Evolutionary conservation across 2,329 filamentous ascomycete species (phyloP).

Genomic region (Penicillium sp.): DNA sequence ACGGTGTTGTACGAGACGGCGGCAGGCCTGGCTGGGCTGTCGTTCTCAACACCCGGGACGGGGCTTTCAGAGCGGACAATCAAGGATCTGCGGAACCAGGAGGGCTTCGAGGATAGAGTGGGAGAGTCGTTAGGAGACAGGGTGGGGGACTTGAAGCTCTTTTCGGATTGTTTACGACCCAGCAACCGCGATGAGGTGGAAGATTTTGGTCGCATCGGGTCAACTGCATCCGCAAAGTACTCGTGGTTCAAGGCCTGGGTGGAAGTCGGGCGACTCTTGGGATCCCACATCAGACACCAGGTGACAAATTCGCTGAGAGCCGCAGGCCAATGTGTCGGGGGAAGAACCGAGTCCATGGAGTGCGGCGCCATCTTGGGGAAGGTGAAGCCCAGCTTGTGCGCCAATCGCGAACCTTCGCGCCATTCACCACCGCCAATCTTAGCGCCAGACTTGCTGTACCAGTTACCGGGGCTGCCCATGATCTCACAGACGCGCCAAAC

Average conservation of each 20-base stretch:
- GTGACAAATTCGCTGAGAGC: slow-evolving; percentile 90
- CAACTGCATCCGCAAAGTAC: slow-evolving; percentile 87
- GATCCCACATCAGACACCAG: slow-evolving; percentile 99
- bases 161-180: slow-evolving; percentile 83
- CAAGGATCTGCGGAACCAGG: slow-evolving; percentile 94
- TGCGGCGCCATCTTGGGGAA: slow-evolving; percentile 99
- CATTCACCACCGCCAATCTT: slow-evolving; percentile 94
- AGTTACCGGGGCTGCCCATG: slow-evolving; percentile 97
- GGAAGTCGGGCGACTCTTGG: slow-evolving; percentile 83
- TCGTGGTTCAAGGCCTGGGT: slow-evolving; percentile 92
- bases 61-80: slow-evolving; percentile 71
- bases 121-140: slow-evolving; percentile 60
- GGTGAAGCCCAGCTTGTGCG: slow-evolving; percentile 94
- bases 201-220: slow-evolving; percentile 87
- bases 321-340: slow-evolving; percentile 83
- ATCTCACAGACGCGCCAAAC: slow-evolving; percentile 99
- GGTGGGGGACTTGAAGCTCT: slow-evolving; percentile 58
- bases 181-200: slow-evolving; percentile 71
- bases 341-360: slow-evolving; percentile 89
- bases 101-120: slow-evolving; percentile 71
- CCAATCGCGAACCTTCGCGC: slow-evolving; percentile 88
- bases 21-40: slow-evolving; percentile 37
- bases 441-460: slow-evolving; percentile 86
- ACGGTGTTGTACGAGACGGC: slow-evolving; percentile 41
- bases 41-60: slow-evolving; percentile 52